Conservation (phyloP, 805 yeast genomes). For the Kockiozyma suomiensis region DNA sequence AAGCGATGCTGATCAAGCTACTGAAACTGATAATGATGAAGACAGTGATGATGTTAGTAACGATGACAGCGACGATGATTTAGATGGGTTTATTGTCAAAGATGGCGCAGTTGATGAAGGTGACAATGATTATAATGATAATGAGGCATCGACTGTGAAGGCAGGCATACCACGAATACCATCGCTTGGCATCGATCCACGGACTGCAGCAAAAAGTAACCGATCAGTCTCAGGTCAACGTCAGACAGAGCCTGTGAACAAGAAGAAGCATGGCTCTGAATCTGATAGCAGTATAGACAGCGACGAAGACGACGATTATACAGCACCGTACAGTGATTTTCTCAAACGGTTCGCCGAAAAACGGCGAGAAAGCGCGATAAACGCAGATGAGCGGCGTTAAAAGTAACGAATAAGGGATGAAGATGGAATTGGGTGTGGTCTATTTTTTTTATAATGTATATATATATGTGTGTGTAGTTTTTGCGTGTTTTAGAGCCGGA, state of each 20-base stretch:
- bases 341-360: background rate
- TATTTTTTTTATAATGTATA: too few species aligned
- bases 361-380: background rate
- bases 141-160: background rate
- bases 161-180: too few species aligned
- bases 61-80: slow-evolving; percentile 9
- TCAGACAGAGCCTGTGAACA: too few species aligned
- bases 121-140: background rate
- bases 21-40: background rate
- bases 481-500: background rate
- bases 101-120: slow-evolving; percentile 17
- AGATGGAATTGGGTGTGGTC: too few species aligned
- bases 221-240: too few species aligned
- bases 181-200: too few species aligned
- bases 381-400: too few species aligned
- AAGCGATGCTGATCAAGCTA: background rate
- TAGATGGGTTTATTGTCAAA: slow-evolving; percentile 20
- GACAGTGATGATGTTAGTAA: slow-evolving; percentile 1
- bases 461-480: too few species aligned
- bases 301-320: slow-evolving; percentile 3
- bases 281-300: background rate
- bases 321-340: background rate
- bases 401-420: too few species aligned
- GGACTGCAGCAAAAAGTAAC: background rate
- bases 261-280: too few species aligned